Conservation (phyloP, 441 rosid species). For the Populus hybrid region DNA sequence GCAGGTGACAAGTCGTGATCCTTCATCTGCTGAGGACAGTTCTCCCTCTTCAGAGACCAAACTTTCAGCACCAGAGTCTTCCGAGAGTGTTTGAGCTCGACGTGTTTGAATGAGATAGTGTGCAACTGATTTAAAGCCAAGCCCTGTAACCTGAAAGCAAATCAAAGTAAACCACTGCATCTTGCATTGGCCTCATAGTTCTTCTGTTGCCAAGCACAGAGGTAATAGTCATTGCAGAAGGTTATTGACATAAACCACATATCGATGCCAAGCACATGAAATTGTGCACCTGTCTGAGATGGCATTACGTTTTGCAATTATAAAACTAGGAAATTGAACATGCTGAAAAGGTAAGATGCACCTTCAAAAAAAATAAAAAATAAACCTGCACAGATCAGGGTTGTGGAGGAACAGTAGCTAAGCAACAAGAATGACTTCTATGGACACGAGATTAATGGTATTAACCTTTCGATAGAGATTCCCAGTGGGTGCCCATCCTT, state of each 20-base stretch:
- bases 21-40: neutral
- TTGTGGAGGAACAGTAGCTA: neutral
- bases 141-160: conserved; percentile 40
- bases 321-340: neutral
- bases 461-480: conserved; percentile 54
- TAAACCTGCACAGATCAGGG: neutral
- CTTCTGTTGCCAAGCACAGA: neutral
- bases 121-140: conserved; percentile 85
- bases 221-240: neutral
- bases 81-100: conserved; percentile 2
- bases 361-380: neutral
- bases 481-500: conserved; percentile 86
- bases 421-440: neutral
- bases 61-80: conserved; percentile 10
- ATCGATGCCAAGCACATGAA: neutral
- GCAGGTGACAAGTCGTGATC: neutral
- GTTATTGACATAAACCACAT: neutral
- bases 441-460: neutral
- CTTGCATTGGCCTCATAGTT: neutral
- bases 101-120: conserved; percentile 74
- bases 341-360: neutral
- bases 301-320: neutral
- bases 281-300: neutral
- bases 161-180: conserved; percentile 6
- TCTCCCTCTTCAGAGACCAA: conserved; percentile 10